These are phyloP conservation scores for Cyathus olla DNA, from an alignment of 1,284 basidiomycete species.

Conservation along the genomic window DNA sequence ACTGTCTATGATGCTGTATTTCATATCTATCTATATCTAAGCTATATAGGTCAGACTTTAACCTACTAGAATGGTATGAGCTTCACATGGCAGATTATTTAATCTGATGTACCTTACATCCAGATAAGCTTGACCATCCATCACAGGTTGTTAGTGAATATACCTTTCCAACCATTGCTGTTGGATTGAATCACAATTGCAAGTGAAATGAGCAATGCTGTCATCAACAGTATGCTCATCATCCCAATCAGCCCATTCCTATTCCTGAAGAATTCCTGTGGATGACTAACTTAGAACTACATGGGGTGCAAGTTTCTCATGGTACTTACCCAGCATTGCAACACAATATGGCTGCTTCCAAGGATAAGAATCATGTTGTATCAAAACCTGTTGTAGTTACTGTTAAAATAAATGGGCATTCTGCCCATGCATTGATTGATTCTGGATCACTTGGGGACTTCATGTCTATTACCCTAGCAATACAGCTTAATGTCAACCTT, in stretches of 20 bases:
- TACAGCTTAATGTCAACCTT: constrained; percentile 36
- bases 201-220: not conserved
- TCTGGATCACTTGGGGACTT: constrained; percentile 51
- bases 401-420: constrained; percentile 41
- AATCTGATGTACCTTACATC: not conserved
- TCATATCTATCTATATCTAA: not conserved
- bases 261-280: constrained; percentile 6
- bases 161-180: not conserved
- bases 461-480: constrained; percentile 46
- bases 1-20: not conserved
- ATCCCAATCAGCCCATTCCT: constrained; percentile 3
- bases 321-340: constrained; percentile 19
- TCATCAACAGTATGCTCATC: constrained; percentile 21
- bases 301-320: not conserved
- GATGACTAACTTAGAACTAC: not conserved
- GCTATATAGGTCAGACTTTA: not conserved
- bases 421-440: constrained; percentile 42
- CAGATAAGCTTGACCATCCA: not conserved
- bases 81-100: not conserved
- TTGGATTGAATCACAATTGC: not conserved
- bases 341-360: constrained; percentile 21
- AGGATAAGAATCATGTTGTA: constrained; percentile 26
- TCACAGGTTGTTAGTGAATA: not conserved
- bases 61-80: not conserved
- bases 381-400: constrained; percentile 38